Percentiles rank a stretch among this genome's conserved stretches.
These are phyloP conservation scores for Kitagawia praeruptora DNA, from an alignment of 129 eudicot genomes.

Conservation along the genomic window DNA sequence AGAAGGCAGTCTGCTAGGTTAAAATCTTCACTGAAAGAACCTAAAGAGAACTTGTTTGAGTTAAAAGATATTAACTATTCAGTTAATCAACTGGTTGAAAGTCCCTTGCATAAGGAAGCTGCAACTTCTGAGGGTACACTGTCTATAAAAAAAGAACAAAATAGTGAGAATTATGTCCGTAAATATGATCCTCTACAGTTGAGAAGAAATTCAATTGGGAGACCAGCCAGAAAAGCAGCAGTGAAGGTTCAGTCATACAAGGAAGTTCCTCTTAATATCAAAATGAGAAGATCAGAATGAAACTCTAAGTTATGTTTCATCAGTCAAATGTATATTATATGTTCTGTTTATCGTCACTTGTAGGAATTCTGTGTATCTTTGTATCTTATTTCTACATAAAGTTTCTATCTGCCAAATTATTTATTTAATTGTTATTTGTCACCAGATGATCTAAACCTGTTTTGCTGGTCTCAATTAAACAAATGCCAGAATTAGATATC, in stretches of 20 bases:
- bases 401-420: background rate
- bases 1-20: constrained; percentile 49
- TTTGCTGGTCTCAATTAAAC: too few relatives aligned
- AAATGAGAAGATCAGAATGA: constrained; percentile 61
- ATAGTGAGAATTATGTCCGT: background rate
- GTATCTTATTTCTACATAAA: background rate
- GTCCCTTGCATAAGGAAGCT: constrained; percentile 22
- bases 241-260: constrained; percentile 63
- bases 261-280: constrained; percentile 52
- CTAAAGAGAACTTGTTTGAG: constrained; percentile 41
- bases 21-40: constrained; percentile 24
- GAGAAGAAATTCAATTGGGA: constrained; percentile 29
- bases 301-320: background rate
- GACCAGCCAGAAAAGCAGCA: constrained; percentile 39
- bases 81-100: background rate
- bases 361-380: background rate
- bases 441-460: background rate
- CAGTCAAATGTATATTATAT: background rate
- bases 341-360: background rate
- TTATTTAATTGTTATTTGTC: background rate
- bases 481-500: too few relatives aligned
- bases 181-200: constrained; percentile 8
- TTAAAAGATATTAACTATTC: constrained; percentile 29
- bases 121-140: constrained; percentile 10
- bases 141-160: constrained; percentile 8